Evolutionary conservation across 306 rosid species (phyloP).

Genomic region (Quercus dentata): DNA sequence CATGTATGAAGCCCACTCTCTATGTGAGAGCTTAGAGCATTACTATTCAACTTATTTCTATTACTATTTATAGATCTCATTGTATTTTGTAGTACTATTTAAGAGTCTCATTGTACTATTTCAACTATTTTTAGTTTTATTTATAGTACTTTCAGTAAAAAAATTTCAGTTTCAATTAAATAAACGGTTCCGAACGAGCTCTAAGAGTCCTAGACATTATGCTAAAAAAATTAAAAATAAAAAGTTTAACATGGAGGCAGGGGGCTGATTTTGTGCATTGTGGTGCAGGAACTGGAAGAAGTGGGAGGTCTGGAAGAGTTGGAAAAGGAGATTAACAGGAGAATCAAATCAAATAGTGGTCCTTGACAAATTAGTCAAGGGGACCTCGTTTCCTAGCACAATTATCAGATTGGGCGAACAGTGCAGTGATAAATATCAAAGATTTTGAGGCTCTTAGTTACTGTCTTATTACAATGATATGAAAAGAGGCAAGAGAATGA

Average conservation of each 20-base stretch:
- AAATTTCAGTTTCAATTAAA: too few relatives aligned
- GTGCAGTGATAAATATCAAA: constrained; percentile 9
- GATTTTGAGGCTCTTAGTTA: constrained; percentile 1
- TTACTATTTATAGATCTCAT: fast-evolving
- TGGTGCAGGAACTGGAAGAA: constrained; percentile 81
- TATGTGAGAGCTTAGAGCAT: too few relatives aligned
- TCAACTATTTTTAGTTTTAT: too few relatives aligned
- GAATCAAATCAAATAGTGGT: constrained; percentile 40
- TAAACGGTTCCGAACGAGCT: too few relatives aligned
- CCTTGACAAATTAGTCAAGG: constrained; percentile 6
- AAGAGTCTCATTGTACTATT: too few relatives aligned
- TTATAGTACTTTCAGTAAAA: too few relatives aligned
- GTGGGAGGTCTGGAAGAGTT: constrained; percentile 86
- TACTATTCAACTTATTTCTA: too few relatives aligned
- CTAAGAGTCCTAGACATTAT: too few relatives aligned
- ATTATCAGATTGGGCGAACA: constrained; percentile 26
- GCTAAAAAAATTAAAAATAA: too few relatives aligned
- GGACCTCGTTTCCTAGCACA: constrained; percentile 8
- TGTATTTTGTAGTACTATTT: too few relatives aligned
- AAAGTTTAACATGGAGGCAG: background rate
- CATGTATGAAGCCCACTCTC: too few relatives aligned
- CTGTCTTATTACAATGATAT: background rate
- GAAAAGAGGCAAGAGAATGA: background rate
- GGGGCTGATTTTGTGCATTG: background rate
- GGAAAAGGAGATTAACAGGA: constrained; percentile 75